Percentiles rank a stretch among this genome's conserved stretches.
Evolutionary conservation across 148 eudicot genomes (phyloP).

Genomic region (Heliamphora exappendiculata): DNA sequence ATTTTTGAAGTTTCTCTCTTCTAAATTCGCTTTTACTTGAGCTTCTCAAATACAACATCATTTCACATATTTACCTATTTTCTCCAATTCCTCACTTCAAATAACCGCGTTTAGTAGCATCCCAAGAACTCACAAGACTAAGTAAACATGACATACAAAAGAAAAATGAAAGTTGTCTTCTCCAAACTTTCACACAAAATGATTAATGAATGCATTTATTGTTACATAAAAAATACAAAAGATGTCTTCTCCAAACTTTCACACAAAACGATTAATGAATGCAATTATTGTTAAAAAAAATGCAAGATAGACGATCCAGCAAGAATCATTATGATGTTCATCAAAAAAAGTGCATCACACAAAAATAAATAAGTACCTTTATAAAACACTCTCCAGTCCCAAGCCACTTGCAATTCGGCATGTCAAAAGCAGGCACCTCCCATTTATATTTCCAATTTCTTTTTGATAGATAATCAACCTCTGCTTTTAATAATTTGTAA

Average conservation of each 20-base stretch:
- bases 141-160: not conserved
- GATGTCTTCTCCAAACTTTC: no score
- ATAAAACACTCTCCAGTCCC: conserved; percentile 57
- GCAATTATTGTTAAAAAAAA: not conserved
- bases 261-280: not conserved
- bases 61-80: not conserved
- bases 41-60: not conserved
- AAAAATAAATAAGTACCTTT: conserved; percentile 35
- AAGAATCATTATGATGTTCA: not conserved
- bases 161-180: not conserved
- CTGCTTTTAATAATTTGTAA: conserved; percentile 42
- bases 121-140: not conserved
- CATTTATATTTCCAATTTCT: conserved; percentile 70
- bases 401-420: conserved; percentile 56
- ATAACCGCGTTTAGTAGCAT: not conserved
- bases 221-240: not conserved
- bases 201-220: not conserved
- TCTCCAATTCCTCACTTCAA: not conserved
- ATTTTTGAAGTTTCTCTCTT: not conserved
- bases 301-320: not conserved
- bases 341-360: not conserved
- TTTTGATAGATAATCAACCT: conserved; percentile 40
- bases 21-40: not conserved
- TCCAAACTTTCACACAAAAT: not conserved
- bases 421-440: conserved; percentile 56